Evolutionary conservation across 345 rosid species (phyloP).

Genomic region (Garcia nutans): DNA sequence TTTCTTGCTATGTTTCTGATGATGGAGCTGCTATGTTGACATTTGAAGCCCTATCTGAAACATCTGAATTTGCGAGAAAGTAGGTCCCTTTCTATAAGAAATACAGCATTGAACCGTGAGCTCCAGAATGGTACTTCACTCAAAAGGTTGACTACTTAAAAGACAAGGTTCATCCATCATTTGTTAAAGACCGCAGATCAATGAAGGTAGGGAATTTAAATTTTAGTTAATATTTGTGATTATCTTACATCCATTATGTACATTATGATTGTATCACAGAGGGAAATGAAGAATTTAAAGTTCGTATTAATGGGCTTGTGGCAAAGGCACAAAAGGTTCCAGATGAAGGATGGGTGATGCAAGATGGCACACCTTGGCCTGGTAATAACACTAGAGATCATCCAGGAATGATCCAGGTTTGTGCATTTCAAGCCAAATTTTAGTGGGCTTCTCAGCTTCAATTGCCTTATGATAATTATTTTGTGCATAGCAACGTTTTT

Average conservation of each 20-base stretch:
- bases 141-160: conserved; percentile 59
- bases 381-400: conserved; percentile 65
- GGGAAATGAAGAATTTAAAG: conserved; percentile 71
- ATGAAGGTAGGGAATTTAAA: conserved; percentile 49
- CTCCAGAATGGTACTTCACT: conserved; percentile 68
- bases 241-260: background rate
- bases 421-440: background rate
- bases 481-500: background rate
- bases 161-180: conserved; percentile 52
- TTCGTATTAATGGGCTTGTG: conserved; percentile 56
- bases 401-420: conserved; percentile 75
- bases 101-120: conserved; percentile 62
- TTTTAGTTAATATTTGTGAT: background rate
- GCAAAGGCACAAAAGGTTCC: conserved; percentile 62
- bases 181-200: conserved; percentile 62
- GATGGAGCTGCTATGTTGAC: conserved; percentile 76
- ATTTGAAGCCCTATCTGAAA: conserved; percentile 62
- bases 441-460: background rate
- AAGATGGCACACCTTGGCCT: conserved; percentile 78
- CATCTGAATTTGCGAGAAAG: conserved; percentile 66
- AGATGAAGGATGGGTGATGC: conserved; percentile 73
- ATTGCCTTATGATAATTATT: background rate
- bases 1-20: conserved; percentile 71
- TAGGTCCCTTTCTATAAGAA: conserved; percentile 78
- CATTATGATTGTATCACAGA: conserved; percentile 31